phyloP scores from a whole-genome alignment of 306 rosid genomes.

The Dryas alaskensis region DNA sequence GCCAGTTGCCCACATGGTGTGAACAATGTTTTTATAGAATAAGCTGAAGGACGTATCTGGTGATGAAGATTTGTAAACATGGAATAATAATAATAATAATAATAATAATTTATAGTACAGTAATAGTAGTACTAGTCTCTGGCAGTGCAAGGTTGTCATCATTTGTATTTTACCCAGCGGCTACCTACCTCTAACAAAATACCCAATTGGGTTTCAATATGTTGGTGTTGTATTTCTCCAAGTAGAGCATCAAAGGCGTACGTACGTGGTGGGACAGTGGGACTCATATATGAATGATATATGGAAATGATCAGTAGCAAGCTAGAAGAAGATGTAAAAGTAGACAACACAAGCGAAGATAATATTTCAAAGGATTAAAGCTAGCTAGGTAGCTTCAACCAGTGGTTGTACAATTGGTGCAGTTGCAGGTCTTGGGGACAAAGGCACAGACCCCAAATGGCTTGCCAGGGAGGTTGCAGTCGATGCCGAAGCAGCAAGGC shows the following conservation, averaged over 20 bases:
- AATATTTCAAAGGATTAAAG: not conserved
- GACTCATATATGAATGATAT: too few relatives aligned
- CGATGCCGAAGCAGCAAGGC: slow-evolving; percentile 42
- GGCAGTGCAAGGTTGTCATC: slow-evolving; percentile 21
- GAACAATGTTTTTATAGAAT: too few relatives aligned
- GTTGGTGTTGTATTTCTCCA: too few relatives aligned
- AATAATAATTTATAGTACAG: not conserved
- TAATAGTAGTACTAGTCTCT: not conserved
- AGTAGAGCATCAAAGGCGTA: too few relatives aligned
- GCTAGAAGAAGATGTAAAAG: too few relatives aligned
- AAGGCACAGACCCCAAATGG: slow-evolving; percentile 43
- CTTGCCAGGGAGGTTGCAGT: slow-evolving; percentile 43
- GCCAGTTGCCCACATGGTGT: too few relatives aligned
- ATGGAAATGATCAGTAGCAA: too few relatives aligned
- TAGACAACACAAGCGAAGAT: too few relatives aligned
- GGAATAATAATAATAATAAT: not conserved
- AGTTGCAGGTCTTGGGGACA: slow-evolving; percentile 35
- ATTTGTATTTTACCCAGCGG: slow-evolving; percentile 14
- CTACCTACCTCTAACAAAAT: not conserved
- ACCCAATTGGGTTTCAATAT: not conserved
- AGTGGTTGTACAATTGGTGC: slow-evolving; percentile 20
- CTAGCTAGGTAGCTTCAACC: not conserved
- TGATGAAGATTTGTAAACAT: not conserved
- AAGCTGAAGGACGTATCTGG: too few relatives aligned
- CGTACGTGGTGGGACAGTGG: too few relatives aligned